These are phyloP conservation scores for Acorus gramineus DNA, from an alignment of 106 monocot species.

Conservation along the genomic window DNA sequence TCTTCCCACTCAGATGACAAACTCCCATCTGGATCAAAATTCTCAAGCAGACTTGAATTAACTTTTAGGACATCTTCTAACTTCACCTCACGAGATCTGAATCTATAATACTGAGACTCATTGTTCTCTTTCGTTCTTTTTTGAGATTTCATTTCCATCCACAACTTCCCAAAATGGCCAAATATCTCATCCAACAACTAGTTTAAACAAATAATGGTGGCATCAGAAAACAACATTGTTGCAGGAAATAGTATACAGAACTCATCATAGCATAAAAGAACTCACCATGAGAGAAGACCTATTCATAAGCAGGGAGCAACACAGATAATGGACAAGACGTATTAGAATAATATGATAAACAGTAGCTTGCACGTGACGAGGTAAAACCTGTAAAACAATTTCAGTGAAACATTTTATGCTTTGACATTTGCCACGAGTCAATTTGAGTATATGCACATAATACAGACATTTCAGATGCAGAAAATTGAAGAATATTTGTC, in stretches of 20 bases:
- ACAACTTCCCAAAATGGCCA: conserved; percentile 46
- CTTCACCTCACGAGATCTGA: conserved; percentile 52
- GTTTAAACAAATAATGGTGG: conserved; percentile 4
- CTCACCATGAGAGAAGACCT: conserved; percentile 50
- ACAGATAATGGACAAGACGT: conserved; percentile 28
- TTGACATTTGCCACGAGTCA: too few species aligned
- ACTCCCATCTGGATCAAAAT: conserved; percentile 25
- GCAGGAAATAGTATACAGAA: too few species aligned
- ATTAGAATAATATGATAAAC: conserved; percentile 46
- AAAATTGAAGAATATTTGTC: too few species aligned
- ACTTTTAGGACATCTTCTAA: conserved; percentile 52
- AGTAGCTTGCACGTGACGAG: conserved; percentile 28
- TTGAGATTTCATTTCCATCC: conserved; percentile 69
- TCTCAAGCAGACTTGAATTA: conserved; percentile 21
- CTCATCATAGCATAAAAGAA: too few species aligned
- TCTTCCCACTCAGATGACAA: conserved; percentile 35
- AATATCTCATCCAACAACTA: conserved; percentile 62
- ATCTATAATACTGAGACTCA: conserved; percentile 47
- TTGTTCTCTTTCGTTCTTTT: conserved; percentile 35
- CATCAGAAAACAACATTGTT: background rate
- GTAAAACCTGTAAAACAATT: conserved; percentile 22
- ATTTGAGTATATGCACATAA: too few species aligned
- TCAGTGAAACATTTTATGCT: too few species aligned
- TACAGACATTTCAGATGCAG: too few species aligned
- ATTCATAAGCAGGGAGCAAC: conserved; percentile 49